Evolutionary conservation across 2,329 filamentous ascomycete species (phyloP).

Genomic region (Pseudogymnoascus verrucosus): DNA sequence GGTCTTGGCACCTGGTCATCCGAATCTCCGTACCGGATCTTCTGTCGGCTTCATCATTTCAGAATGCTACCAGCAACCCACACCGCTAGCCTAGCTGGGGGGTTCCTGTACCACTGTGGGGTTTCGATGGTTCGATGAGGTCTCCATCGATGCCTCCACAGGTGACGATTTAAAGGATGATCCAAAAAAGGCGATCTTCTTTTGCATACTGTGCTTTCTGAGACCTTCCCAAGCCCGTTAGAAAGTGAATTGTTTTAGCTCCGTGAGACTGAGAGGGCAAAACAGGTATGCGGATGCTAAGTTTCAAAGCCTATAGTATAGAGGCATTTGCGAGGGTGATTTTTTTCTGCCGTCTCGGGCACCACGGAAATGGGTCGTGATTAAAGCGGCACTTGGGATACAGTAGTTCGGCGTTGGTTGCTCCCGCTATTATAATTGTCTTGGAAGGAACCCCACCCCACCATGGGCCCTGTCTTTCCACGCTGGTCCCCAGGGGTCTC

Average conservation of each 20-base stretch:
- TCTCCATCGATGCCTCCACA: neutral
- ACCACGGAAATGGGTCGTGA: neutral
- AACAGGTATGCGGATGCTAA: neutral
- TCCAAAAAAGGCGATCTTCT: neutral
- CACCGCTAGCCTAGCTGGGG: neutral
- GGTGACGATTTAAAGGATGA: neutral
- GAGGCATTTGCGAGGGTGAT: neutral
- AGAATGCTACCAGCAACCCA: neutral
- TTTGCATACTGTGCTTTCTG: neutral
- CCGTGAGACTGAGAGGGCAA: neutral
- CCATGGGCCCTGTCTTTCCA: neutral
- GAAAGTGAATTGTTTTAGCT: neutral
- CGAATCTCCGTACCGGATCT: constrained; percentile 5
- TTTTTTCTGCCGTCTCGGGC: neutral
- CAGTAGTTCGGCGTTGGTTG: constrained; percentile 1
- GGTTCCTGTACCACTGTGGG: neutral
- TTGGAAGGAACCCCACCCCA: neutral
- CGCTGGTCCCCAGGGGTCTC: constrained; percentile 1
- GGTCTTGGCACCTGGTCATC: neutral
- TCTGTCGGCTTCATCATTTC: constrained; percentile 4
- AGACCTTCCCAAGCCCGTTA: neutral
- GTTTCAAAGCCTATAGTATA: neutral
- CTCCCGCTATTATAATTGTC: constrained; percentile 1
- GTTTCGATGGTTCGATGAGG: constrained; percentile 1
- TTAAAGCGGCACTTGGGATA: constrained; percentile 1